Percentiles rank a stretch among this genome's conserved stretches.
These are phyloP conservation scores for Collybia sp. DNA, from an alignment of 768 basidiomycete genomes.

Conservation along the genomic window DNA sequence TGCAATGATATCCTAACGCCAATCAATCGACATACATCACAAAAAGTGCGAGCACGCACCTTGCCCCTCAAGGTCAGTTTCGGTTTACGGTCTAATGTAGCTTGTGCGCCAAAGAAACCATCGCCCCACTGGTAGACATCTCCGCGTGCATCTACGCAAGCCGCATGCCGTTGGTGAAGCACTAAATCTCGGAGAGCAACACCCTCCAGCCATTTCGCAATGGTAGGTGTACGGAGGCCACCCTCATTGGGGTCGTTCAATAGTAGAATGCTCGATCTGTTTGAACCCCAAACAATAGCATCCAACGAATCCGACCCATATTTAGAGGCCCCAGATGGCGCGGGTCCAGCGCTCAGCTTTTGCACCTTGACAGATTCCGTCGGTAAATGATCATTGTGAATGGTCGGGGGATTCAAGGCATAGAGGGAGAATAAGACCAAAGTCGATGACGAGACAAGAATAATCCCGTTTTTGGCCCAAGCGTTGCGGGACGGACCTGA, in stretches of 20 bases:
- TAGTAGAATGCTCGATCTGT: conserved; percentile 14
- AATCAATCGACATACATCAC: not conserved
- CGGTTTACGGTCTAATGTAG: conserved; percentile 28
- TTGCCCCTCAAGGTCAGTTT: conserved; percentile 59
- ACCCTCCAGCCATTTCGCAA: conserved; percentile 56
- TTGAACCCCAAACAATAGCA: conserved; percentile 72
- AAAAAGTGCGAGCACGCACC: conserved; percentile 29
- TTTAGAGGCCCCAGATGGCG: conserved; percentile 9
- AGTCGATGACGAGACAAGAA: no score
- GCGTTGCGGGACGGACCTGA: no score
- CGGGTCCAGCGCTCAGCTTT: conserved; percentile 4
- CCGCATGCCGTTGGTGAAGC: conserved; percentile 62
- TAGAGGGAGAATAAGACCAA: no score
- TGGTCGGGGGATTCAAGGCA: no score
- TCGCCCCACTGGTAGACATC: conserved; percentile 85
- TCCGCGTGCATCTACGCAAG: conserved; percentile 73
- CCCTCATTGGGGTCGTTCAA: conserved; percentile 19
- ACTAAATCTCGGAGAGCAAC: conserved; percentile 71
- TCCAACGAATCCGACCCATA: conserved; percentile 28
- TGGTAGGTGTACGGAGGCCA: conserved; percentile 42
- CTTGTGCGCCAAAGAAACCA: conserved; percentile 43
- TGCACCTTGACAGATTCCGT: conserved; percentile 11
- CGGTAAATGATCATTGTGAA: not conserved
- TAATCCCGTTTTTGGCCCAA: no score
- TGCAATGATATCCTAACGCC: conserved; percentile 58